Conservation (phyloP, 2,329 filamentous ascomycete genomes). For the Cordyceps tenuipes region DNA sequence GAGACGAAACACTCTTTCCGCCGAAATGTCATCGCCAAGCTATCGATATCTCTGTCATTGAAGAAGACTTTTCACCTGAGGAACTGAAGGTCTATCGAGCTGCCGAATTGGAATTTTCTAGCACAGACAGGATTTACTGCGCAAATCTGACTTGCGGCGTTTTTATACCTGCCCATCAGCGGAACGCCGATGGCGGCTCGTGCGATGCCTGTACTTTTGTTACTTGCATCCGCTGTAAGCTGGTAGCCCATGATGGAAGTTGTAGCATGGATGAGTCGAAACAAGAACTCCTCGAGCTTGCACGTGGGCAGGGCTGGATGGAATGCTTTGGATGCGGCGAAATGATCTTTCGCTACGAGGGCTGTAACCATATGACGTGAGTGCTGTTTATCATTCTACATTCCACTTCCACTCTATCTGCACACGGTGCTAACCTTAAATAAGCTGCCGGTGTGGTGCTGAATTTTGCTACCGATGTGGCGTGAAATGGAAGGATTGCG, state of each 20-base stretch:
- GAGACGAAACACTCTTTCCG: conserved; percentile 11
- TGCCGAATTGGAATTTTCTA: conserved; percentile 11
- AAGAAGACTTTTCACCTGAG: conserved; percentile 6
- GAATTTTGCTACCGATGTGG: conserved; percentile 13
- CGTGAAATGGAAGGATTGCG: conserved; percentile 11
- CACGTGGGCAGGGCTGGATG: conserved; percentile 2
- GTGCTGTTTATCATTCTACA: background rate
- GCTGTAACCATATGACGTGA: conserved; percentile 13
- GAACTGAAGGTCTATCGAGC: conserved; percentile 6
- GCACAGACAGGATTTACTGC: conserved; percentile 10
- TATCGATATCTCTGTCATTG: conserved; percentile 8
- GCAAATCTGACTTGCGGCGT: conserved; percentile 7
- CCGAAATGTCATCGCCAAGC: conserved; percentile 10
- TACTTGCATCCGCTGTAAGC: conserved; percentile 10
- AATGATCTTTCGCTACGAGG: conserved; percentile 10
- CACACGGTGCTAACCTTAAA: background rate
- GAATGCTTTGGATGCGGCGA: conserved; percentile 11
- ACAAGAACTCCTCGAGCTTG: conserved; percentile 1
- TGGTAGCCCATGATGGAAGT: conserved; percentile 1
- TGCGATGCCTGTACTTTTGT: conserved; percentile 2
- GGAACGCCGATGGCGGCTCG: conserved; percentile 1
- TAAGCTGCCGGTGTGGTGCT: conserved; percentile 9
- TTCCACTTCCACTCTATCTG: background rate
- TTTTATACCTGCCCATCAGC: conserved; percentile 8
- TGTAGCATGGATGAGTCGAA: conserved; percentile 6